Base-by-base conservation (phyloP, 352 stramenopile genomes). In the Phytophthora macrochlamydospora region DNA sequence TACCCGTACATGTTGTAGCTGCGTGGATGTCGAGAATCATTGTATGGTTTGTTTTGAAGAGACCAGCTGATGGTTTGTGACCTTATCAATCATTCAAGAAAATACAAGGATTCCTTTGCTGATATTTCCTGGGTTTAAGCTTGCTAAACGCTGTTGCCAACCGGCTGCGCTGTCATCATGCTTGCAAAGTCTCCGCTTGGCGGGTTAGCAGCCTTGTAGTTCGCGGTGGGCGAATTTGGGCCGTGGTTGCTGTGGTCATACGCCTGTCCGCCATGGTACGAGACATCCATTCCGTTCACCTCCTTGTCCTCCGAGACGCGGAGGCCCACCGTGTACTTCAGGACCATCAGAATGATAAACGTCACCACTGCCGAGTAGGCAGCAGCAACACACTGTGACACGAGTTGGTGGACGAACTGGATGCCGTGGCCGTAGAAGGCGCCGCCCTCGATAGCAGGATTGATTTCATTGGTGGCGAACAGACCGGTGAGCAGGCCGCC, bases 251-350 rank as follows among this genome's bases (percentile, higher is more conserved):
- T 83, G 62, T 79, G 71, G 44, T 81, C 73, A 67, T 92, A 92
- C 4, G 81, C 83, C 30, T 68, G 62, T 28, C 79, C 83, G 28
- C 81, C 83, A 53, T 90, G 79, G 58, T 91, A 86, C 31, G 79
- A 88, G 13, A 92, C 66, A 62, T 92, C 83, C 35, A 94, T 82
- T 32, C 86, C 80, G 46, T 83, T 84, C 43, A 90, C 71, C 53
- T 94, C 86, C 62, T 89, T 91, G 30, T 89, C 86, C 42, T 89
- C 82, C 13, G 80, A 83, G 12, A 93, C 81, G 24, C 85, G 79
- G 18, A 93, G 59, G 24, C 82, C 80, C 35, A 89, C 76, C 12
- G 81, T 89, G 71, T 85, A 81, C 65, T 90, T 90, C 53, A 92
- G 70, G 18, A 69, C 63, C 62, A 91, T 75, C 33, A 94, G 52